Evolutionary conservation across 768 basidiomycete species (phyloP), one percentile per base, ranked within the genome.

Genomic region (Podaxis mareebaensis): DNA sequence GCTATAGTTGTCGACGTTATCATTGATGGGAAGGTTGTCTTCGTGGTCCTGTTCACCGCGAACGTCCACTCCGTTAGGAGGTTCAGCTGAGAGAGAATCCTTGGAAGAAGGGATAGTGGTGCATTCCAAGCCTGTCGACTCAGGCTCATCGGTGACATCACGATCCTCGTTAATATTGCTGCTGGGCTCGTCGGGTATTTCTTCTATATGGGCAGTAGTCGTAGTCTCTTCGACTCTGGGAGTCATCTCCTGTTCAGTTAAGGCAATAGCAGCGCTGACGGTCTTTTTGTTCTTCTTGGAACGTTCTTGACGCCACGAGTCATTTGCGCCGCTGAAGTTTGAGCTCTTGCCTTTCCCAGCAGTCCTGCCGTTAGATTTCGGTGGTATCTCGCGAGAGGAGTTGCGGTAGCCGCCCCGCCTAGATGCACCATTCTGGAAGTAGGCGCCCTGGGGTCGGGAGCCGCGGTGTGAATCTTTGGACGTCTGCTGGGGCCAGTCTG

Each of bases 161-260:
- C 13, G 20, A n/a, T 24, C 20, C 17, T 20, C 11, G 13, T 59
- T 36, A n/a, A 13, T 12, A 30, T 40, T n/a, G 1, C 30, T 2
- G 13, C 40, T 20, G n/a, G 8, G 6, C 2, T 20, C 51, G 52
- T 42, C 51, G n/a, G 10, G 28, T 11, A 53, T 28, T 11, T 42
- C 60, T 30, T 61, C 52, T 20, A 53, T 61, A n/a, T 7, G 39
- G 30, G 60, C 52, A 1, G n/a, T 53, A n/a, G 60, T 20, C 2
- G 13, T 24, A 11, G 15, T 53, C 8, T 40, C 39, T n/a, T 44
- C 51, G 26, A 49, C 7, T 36, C 36, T 8, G 13, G 28, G 39
- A 56, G 63, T 36, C 57, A 66, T 51, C 56, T 66, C 36, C 42
- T 48, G 24, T 26, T 49, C 28, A 33, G 61, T 36, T 48, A 22